phyloP scores from a whole-genome alignment of 805 yeast species.

The Starmerella cellae region DNA sequence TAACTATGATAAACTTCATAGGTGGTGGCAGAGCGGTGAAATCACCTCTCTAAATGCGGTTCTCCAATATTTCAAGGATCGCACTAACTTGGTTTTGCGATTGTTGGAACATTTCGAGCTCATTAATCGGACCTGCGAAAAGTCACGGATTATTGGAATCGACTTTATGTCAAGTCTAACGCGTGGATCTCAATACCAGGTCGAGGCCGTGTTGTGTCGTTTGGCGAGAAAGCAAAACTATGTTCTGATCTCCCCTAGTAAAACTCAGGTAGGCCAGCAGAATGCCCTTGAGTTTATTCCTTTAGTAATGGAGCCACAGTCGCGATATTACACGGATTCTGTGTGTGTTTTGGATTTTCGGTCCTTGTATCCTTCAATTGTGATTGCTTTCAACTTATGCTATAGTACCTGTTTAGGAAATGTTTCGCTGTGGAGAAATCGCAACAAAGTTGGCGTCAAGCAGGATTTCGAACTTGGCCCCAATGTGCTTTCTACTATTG shows the following conservation, averaged over 20 bases:
- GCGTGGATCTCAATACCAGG: slow-evolving; percentile 88
- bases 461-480: slow-evolving; percentile 34
- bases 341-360: slow-evolving; percentile 84
- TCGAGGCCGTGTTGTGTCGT: slow-evolving; percentile 69
- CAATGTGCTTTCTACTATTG: slow-evolving; percentile 30
- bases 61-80: slow-evolving; percentile 35
- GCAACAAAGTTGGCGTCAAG: slow-evolving; percentile 24
- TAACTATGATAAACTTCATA: slow-evolving; percentile 36
- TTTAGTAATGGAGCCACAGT: slow-evolving; percentile 80
- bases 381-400: slow-evolving; percentile 79
- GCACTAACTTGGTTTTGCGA: slow-evolving; percentile 34
- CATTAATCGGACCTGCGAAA: slow-evolving; percentile 60
- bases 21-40: slow-evolving; percentile 30
- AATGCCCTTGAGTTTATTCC: slow-evolving; percentile 80
- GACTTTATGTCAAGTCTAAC: slow-evolving; percentile 80
- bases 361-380: slow-evolving; percentile 81
- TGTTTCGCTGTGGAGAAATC: slow-evolving; percentile 24
- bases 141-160: slow-evolving; percentile 73
- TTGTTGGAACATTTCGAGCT: slow-evolving; percentile 51
- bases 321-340: slow-evolving; percentile 77
- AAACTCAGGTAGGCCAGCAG: slow-evolving; percentile 68
- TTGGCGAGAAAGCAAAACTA: slow-evolving; percentile 65
- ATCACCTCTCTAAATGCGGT: slow-evolving; percentile 23
- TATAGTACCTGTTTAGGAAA: slow-evolving; percentile 34
- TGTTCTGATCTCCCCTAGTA: slow-evolving; percentile 64